phyloP scores from a whole-genome alignment of 768 basidiomycete species.

The Daedalea quercina region DNA sequence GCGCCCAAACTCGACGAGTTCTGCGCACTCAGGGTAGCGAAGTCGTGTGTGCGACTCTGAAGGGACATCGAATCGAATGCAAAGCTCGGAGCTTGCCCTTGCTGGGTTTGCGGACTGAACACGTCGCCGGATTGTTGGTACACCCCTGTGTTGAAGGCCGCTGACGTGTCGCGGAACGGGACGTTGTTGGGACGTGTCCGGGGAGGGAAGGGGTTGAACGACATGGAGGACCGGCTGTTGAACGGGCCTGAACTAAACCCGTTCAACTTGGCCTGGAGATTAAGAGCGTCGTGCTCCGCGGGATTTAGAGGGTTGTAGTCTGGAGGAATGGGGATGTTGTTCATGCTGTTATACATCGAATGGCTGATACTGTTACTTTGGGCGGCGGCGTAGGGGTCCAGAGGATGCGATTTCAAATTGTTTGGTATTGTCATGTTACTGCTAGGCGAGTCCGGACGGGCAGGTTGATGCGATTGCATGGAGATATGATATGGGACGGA shows the following conservation, averaged over 20 bases:
- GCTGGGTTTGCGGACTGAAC: constrained; percentile 20
- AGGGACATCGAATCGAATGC: constrained; percentile 18
- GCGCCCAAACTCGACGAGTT: constrained; percentile 7
- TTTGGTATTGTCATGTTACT: constrained; percentile 31
- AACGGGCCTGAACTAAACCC: constrained; percentile 31
- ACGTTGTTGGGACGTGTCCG: constrained; percentile 30
- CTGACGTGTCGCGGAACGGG: constrained; percentile 22
- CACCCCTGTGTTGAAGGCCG: constrained; percentile 23
- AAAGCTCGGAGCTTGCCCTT: constrained; percentile 24
- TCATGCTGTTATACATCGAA: constrained; percentile 39
- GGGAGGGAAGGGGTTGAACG: constrained; percentile 25
- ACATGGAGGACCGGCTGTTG: constrained; percentile 21
- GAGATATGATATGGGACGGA: constrained; percentile 47
- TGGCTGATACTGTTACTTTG: constrained; percentile 21
- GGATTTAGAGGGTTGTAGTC: constrained; percentile 29
- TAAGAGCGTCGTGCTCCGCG: constrained; percentile 27
- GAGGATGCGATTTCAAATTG: constrained; percentile 28
- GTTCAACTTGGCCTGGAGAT: constrained; percentile 23
- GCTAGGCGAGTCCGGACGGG: constrained; percentile 48
- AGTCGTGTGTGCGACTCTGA: constrained; percentile 28
- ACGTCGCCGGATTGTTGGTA: constrained; percentile 16
- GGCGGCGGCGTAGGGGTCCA: constrained; percentile 24
- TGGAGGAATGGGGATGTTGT: constrained; percentile 28
- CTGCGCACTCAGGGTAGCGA: constrained; percentile 20
- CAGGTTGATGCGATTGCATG: constrained; percentile 38